phyloP scores from a whole-genome alignment of 345 rosid genomes.

The Corchorus olitorius region DNA sequence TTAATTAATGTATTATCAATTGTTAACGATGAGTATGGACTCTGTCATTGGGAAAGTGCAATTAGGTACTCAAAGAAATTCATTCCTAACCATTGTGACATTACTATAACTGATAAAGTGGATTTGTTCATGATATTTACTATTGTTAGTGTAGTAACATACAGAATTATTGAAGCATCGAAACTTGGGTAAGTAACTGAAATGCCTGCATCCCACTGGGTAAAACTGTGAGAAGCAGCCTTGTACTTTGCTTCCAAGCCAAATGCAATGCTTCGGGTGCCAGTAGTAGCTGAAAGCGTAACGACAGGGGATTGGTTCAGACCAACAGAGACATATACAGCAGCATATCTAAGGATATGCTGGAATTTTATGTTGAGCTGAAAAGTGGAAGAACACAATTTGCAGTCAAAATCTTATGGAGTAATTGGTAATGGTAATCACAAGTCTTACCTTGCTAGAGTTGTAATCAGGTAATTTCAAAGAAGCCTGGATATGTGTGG shows the following conservation, averaged over 20 bases:
- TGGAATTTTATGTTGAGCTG: constrained; percentile 19
- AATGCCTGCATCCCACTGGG: constrained; percentile 19
- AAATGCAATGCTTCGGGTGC: constrained; percentile 16
- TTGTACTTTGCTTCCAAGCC: constrained; percentile 21
- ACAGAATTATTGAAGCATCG: constrained; percentile 25
- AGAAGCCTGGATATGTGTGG: constrained; percentile 13
- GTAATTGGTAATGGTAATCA: not conserved
- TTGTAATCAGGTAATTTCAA: not conserved
- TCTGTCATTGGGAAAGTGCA: not conserved
- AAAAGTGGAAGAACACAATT: not conserved
- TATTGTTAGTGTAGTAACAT: constrained; percentile 8
- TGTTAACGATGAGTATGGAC: not conserved
- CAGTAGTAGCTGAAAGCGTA: constrained; percentile 21
- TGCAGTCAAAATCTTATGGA: not conserved
- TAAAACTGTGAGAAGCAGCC: constrained; percentile 9
- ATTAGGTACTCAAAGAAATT: not conserved
- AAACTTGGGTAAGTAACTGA: not conserved
- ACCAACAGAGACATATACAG: constrained; percentile 12
- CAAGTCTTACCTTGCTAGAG: constrained; percentile 4
- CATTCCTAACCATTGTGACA: not conserved
- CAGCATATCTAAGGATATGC: constrained; percentile 11
- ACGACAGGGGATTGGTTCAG: constrained; percentile 20
- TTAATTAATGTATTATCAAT: not conserved
- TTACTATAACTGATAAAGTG: not conserved
- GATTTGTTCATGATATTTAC: not conserved